Conservation (phyloP, 257 asterid genomes). For the Dorcoceras hygrometricum region DNA sequence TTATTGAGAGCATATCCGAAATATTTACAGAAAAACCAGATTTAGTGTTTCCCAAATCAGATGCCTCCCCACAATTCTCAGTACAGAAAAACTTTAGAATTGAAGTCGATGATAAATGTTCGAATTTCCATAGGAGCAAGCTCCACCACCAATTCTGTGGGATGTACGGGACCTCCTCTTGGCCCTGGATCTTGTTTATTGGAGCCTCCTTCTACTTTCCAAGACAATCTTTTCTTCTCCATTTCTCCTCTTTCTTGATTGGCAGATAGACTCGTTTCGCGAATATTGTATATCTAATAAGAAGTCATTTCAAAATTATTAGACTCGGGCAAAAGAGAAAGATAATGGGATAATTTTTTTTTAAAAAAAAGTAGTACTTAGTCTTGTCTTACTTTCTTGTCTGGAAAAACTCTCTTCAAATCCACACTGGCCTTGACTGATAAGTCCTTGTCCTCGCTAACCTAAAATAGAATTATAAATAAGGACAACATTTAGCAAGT, state of each 20-base stretch:
- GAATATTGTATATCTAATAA: conserved; percentile 46
- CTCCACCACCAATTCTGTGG: conserved; percentile 52
- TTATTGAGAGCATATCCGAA: neutral
- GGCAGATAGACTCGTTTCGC: conserved; percentile 67
- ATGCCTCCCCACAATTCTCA: conserved; percentile 1
- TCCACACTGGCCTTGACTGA: conserved; percentile 69
- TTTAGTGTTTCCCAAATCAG: neutral
- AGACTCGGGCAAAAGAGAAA: neutral
- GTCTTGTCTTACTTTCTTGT: conserved; percentile 51
- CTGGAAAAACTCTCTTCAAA: conserved; percentile 61
- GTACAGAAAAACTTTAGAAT: conserved; percentile 23
- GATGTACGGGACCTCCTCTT: conserved; percentile 73
- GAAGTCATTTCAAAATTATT: neutral
- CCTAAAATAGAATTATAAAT: conserved; percentile 35
- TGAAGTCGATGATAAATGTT: conserved; percentile 57
- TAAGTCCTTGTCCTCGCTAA: conserved; percentile 81
- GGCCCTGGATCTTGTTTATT: conserved; percentile 1
- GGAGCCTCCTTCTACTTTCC: conserved; percentile 64
- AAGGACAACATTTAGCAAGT: neutral
- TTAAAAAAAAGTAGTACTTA: neutral
- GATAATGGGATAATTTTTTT: neutral
- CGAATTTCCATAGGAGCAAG: conserved; percentile 91
- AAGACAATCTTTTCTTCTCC: conserved; percentile 63
- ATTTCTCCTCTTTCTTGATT: conserved; percentile 75
- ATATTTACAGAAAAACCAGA: neutral